phyloP scores from a whole-genome alignment of 805 yeast genomes.

The Ascoidea asiatica region DNA sequence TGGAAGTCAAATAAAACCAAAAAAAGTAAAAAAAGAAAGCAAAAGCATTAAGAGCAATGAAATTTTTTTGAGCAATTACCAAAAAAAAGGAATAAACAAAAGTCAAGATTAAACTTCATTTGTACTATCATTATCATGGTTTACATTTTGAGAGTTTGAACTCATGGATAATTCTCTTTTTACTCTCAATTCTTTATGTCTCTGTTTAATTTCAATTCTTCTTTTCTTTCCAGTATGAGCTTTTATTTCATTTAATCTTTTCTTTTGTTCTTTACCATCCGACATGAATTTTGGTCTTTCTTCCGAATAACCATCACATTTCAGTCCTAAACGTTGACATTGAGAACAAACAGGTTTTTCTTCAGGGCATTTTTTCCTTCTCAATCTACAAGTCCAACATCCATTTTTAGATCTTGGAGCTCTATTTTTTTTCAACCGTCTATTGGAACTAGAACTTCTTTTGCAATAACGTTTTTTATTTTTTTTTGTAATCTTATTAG shows the following conservation, averaged over 20 bases:
- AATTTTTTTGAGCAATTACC: too few relatives aligned
- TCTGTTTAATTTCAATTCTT: slow-evolving; percentile 21
- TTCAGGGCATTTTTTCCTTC: slow-evolving; percentile 64
- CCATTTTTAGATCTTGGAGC: slow-evolving; percentile 39
- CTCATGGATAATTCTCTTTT: too few relatives aligned
- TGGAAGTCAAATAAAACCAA: too few relatives aligned
- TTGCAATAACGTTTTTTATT: background rate
- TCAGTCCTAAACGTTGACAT: slow-evolving; percentile 40
- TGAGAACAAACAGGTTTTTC: slow-evolving; percentile 46
- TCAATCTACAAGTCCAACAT: slow-evolving; percentile 68
- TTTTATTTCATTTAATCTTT: slow-evolving; percentile 37
- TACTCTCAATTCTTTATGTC: slow-evolving; percentile 2
- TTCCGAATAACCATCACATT: slow-evolving; percentile 41
- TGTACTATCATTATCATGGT: too few relatives aligned
- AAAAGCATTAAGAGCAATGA: too few relatives aligned
- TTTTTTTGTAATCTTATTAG: background rate
- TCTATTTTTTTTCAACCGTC: slow-evolving; percentile 11
- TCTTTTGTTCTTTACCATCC: slow-evolving; percentile 24
- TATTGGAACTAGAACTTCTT: slow-evolving; percentile 14
- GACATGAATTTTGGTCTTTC: slow-evolving; percentile 43
- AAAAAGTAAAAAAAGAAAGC: too few relatives aligned
- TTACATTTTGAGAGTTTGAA: too few relatives aligned
- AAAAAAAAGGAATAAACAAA: too few relatives aligned
- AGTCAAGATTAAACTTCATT: too few relatives aligned
- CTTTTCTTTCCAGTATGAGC: slow-evolving; percentile 27